Evolutionary conservation across 2,329 filamentous ascomycete species (phyloP), one percentile per base, ranked within the genome.

Genomic region (Colletotrichum sp.): DNA sequence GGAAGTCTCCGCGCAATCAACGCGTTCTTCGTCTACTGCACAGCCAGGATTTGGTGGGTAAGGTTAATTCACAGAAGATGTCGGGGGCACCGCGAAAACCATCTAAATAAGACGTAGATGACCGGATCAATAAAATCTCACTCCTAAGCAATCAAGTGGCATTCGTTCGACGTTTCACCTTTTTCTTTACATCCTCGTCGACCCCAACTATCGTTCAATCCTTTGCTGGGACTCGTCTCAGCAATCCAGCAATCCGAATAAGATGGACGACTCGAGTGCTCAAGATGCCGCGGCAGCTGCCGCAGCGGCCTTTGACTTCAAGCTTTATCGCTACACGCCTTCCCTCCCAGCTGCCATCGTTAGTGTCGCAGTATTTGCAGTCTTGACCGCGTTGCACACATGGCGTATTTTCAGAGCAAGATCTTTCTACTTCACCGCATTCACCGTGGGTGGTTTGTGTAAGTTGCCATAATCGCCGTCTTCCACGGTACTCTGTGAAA

Each of bases 321-420:
- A 73, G 33, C 71, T 76, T 3, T 77, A 77, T 33, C 74, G 72
- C 18, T 77, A 77, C 43, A 75, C 36, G 11, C 74, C 74, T 3
- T 77, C 76, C 8, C 61, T 77, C 2, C 15, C 64, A 3, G 76
- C 71, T 4, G 76, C 76, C 3, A 66, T 74, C 6, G 66, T 67
- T 29, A 69, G 61, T 6, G 69, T 65, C 2, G 47, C 38, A 2
- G n/a, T 75, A 8, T 77, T 77, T n/a, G 71, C 66, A 11, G 21
- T 62, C 29, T 24, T 77, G 2, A 70, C 74, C 3, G 11, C 54
- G 8, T 9, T 59, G 1, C 76, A 77, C 8, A 24, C 27, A 1
- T 77, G 76, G 74, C 66, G 71, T 2, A 55, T 77, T n/a, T 12
- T 27, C 27, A 68, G 33, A 55, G n/a, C 69, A 21, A 33, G 59